Evolutionary conservation across 106 monocot species (phyloP).

Genomic region (Chionographis japonica): DNA sequence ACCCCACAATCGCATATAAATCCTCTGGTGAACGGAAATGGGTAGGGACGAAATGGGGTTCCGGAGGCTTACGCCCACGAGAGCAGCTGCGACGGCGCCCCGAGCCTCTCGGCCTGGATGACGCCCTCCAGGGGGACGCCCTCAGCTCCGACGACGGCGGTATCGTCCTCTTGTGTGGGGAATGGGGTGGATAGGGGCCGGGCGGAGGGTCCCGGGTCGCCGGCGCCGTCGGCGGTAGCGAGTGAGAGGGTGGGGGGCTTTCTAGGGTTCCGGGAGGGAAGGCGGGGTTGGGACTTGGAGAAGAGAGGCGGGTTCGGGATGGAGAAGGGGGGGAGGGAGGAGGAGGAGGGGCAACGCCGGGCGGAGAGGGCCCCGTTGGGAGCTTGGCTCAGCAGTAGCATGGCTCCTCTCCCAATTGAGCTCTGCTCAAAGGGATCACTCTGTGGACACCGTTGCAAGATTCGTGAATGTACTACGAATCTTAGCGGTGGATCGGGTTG

Average conservation of each 20-base stretch:
- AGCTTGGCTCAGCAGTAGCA: constrained; percentile 52
- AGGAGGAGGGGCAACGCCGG: constrained; percentile 18
- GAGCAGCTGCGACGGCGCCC: constrained; percentile 16
- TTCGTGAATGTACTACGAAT: too few relatives aligned
- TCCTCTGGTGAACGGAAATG: background rate
- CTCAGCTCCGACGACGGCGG: constrained; percentile 48
- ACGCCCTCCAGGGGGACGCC: constrained; percentile 83
- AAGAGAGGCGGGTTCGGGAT: constrained; percentile 20
- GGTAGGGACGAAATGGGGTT: too few relatives aligned
- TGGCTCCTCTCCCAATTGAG: background rate
- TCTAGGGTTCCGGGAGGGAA: background rate
- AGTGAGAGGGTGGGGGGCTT: constrained; percentile 15
- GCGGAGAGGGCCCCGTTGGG: constrained; percentile 40
- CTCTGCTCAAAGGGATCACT: too few relatives aligned
- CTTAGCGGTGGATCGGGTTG: too few relatives aligned
- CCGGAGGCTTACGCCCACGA: constrained; percentile 47
- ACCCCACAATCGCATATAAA: background rate
- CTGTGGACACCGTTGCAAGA: too few relatives aligned
- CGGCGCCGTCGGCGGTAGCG: constrained; percentile 15
- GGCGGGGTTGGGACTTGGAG: constrained; percentile 19
- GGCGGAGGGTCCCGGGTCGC: constrained; percentile 14
- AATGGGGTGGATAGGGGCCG: constrained; percentile 1
- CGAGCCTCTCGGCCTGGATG: constrained; percentile 69
- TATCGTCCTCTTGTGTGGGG: constrained; percentile 7
- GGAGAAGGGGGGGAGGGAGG: constrained; percentile 12